Conservation (phyloP, 495 filamentous ascomycete species). For the Trichocladium antarcticum region DNA sequence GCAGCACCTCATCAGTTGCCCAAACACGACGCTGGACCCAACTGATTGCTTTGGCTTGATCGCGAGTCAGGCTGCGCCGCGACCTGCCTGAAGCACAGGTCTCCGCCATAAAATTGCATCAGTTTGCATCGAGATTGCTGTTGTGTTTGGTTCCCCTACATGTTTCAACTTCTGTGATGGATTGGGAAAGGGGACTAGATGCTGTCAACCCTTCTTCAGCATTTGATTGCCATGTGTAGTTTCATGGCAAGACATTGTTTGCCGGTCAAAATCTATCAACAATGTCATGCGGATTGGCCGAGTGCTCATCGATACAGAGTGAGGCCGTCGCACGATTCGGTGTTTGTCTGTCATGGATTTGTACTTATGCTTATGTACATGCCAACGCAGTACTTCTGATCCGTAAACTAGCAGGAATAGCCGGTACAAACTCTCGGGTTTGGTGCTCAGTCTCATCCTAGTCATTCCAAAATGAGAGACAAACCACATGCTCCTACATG, state of each 20-base stretch:
- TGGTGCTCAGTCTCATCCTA: neutral
- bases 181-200: too few species aligned
- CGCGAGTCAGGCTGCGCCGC: conserved; percentile 2
- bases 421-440: neutral
- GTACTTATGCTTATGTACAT: too few species aligned
- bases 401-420: too few species aligned
- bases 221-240: neutral
- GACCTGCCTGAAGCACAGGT: conserved; percentile 1
- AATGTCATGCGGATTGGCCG: neutral
- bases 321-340: neutral
- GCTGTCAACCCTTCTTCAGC: neutral
- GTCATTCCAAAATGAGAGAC: neutral
- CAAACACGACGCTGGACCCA: neutral
- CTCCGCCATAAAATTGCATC: conserved; percentile 5
- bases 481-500: neutral
- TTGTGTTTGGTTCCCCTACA: neutral
- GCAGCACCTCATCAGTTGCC: neutral
- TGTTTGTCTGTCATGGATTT: too few species aligned
- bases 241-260: neutral
- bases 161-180: neutral
- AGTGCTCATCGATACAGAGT: neutral
- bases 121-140: conserved; percentile 7
- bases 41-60: neutral
- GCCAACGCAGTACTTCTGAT: too few species aligned
- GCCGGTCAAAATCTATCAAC: neutral